Evolutionary conservation across 306 rosid genomes (phyloP).

Genomic region (Medicago lupulina): DNA sequence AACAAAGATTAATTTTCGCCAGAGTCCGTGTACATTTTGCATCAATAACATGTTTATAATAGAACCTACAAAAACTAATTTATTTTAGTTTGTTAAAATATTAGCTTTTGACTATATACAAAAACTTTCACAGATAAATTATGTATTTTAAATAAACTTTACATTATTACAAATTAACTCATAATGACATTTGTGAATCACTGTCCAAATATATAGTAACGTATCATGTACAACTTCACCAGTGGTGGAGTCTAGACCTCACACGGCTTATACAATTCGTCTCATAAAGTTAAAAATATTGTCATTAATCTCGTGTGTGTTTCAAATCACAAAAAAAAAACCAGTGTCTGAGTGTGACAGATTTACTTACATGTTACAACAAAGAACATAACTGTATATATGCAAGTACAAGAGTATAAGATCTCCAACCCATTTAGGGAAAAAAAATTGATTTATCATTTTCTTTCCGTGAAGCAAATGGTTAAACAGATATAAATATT

Average conservation of each 20-base stretch:
- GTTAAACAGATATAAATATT: no score
- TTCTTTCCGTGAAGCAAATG: no score
- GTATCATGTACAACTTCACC: not conserved
- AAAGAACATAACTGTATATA: not conserved
- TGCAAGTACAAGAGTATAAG: not conserved
- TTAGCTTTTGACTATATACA: no score
- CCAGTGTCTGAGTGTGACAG: not conserved
- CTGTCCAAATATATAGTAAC: not conserved
- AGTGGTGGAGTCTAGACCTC: not conserved
- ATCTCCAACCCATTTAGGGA: no score
- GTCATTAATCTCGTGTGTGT: constrained; percentile 15
- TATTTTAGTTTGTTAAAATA: no score
- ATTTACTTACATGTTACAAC: not conserved
- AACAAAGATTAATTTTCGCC: no score
- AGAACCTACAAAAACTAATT: no score
- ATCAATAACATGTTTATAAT: no score
- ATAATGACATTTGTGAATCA: not conserved
- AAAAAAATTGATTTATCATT: no score
- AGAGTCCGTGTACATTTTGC: no score
- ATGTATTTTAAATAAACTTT: not conserved
- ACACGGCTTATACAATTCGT: not conserved
- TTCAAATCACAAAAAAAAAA: not conserved
- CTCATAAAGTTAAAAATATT: not conserved
- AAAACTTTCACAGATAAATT: not conserved
- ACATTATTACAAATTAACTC: not conserved